Base-by-base conservation (phyloP, 1,139 yeast genomes). In the Protomyces lactucae-debilis region DNA sequence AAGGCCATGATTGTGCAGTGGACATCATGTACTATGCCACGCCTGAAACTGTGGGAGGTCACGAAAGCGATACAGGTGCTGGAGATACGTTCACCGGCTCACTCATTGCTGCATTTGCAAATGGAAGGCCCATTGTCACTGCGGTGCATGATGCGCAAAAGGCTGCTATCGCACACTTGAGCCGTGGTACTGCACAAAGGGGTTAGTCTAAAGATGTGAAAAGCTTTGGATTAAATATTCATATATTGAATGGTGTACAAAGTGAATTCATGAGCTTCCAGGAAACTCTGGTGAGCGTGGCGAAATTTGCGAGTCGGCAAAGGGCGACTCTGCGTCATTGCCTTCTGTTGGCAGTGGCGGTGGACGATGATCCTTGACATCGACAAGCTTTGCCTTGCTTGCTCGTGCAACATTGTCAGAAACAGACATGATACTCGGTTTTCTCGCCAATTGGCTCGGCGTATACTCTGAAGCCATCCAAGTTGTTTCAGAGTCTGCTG, bases 81-180 rank as follows among this genome's bases (percentile, higher is more conserved):
- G 89, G 89, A n/a, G 89, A 85, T 71, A 77, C 87, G 1, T 78
- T 85, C 55, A 75, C 85, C 60, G 89, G 89, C 0, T 80, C 77
- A 52, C 69, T 85, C 46, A 69, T 81, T 14, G 53, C 52, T 8
- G 76, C 77, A 75, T 70, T 79, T 23, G 55, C 25, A 4, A 5
- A 36, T 14, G 64, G 57, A 6, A 37, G 16, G 3, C n/a, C 21
- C 3, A 35, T 52, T 10, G 8, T 5, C 6, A 43, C 40, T 3
- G 39, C 48, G 18, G 57, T 52, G 1, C 25, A 43, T 35, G 21
- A 25, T 35, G 63, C 63, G 9, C 63, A 59, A 32, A 23, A 52
- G 35, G 63, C 63, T 16, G 63, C 63, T 25, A 35, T 59, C 35
- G 48, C 48, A 10, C 48, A 43, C 18, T 18, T 43, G 25, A 6